phyloP scores from a whole-genome alignment of 257 asterid species.

The Jacaranda mimosifolia region DNA sequence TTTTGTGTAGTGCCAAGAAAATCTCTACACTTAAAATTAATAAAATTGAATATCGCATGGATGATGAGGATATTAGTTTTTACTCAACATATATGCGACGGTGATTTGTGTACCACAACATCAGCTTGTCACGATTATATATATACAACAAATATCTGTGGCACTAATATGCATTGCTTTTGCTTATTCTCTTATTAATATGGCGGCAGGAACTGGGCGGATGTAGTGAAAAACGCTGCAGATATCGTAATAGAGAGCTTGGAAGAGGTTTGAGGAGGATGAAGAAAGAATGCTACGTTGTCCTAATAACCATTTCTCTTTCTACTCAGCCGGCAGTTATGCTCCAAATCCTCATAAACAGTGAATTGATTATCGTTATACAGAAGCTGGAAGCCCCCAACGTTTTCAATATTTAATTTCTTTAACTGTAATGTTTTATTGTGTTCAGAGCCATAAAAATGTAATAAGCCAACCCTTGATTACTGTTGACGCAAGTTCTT shows the following conservation, averaged over 20 bases:
- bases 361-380: background rate
- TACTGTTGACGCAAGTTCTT: background rate
- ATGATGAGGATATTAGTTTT: too few relatives aligned
- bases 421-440: background rate
- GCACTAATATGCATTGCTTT: background rate
- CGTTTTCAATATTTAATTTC: background rate
- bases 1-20: too few relatives aligned
- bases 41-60: too few relatives aligned
- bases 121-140: too few relatives aligned
- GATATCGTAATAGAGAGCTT: slow-evolving; percentile 58
- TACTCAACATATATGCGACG: too few relatives aligned
- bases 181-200: background rate
- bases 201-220: slow-evolving; percentile 61
- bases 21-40: too few relatives aligned
- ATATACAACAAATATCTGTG: too few relatives aligned
- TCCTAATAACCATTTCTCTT: background rate
- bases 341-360: background rate
- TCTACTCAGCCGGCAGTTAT: background rate
- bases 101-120: too few relatives aligned
- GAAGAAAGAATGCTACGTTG: slow-evolving; percentile 11
- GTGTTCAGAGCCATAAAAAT: background rate
- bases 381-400: background rate
- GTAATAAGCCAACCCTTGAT: background rate
- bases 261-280: slow-evolving; percentile 48
- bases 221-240: slow-evolving; percentile 51